phyloP scores from a whole-genome alignment of 805 yeast genomes.

The Candida sithepensis region DNA sequence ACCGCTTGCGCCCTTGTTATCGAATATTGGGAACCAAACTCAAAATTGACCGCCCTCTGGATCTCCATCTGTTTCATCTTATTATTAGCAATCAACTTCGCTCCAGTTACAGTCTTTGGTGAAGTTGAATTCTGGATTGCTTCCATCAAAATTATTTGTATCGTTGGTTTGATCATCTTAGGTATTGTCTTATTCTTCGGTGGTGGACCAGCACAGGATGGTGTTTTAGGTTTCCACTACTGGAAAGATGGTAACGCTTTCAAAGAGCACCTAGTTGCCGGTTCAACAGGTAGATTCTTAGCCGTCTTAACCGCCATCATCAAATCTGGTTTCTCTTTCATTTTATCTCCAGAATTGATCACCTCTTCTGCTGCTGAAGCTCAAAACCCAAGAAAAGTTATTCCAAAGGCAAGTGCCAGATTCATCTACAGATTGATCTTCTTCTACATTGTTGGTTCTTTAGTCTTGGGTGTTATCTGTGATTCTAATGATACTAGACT shows the following conservation, averaged over 20 bases:
- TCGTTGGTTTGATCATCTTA: slow-evolving; percentile 55
- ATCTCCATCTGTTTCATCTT: slow-evolving; percentile 49
- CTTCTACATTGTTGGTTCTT: slow-evolving; percentile 16
- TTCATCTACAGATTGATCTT: slow-evolving; percentile 10
- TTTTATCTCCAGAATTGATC: slow-evolving; percentile 25
- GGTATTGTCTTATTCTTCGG: slow-evolving; percentile 58
- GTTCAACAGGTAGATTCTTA: slow-evolving; percentile 45
- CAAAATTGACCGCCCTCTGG: slow-evolving; percentile 43
- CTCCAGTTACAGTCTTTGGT: slow-evolving; percentile 38
- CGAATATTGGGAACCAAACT: slow-evolving; percentile 46
- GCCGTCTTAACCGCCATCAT: slow-evolving; percentile 15
- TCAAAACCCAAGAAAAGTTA: slow-evolving; percentile 2
- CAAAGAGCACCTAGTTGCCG: slow-evolving; percentile 40
- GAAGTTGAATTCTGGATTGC: slow-evolving; percentile 67
- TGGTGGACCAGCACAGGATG: slow-evolving; percentile 52
- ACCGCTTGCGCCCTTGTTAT: slow-evolving; percentile 60
- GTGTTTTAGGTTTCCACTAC: slow-evolving; percentile 43
- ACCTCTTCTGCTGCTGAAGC: slow-evolving; percentile 13
- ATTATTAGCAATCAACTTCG: slow-evolving; percentile 42
- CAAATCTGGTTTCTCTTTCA: slow-evolving; percentile 24
- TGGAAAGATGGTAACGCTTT: slow-evolving; percentile 36
- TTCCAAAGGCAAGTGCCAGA: slow-evolving; percentile 13
- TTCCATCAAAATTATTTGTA: slow-evolving; percentile 59
- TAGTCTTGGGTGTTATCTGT: slow-evolving; percentile 44
- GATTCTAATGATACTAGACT: slow-evolving; percentile 27